Evolutionary conservation across 768 basidiomycete species (phyloP).

Genomic region (Hygrophoropsis aurantiaca): DNA sequence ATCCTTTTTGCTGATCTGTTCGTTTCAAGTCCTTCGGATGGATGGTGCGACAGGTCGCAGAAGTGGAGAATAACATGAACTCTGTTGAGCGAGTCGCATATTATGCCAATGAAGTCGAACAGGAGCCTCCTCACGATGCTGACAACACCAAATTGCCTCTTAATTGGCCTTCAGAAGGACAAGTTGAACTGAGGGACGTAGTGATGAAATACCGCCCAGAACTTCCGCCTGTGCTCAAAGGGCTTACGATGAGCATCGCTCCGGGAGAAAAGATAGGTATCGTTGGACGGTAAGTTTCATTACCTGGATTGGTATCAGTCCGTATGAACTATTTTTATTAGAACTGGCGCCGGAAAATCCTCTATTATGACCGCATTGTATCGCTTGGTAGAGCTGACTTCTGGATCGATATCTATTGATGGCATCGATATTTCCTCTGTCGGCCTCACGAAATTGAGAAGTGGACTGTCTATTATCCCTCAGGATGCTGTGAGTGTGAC

Average conservation of each 20-base stretch:
- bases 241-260: constrained; percentile 65
- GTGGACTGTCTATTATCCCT: constrained; percentile 74
- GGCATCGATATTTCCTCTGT: constrained; percentile 81
- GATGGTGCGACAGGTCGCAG: constrained; percentile 76
- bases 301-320: constrained; percentile 8
- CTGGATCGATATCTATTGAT: constrained; percentile 78
- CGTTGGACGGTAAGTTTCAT: constrained; percentile 55
- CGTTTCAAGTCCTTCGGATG: constrained; percentile 57
- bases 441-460: constrained; percentile 73
- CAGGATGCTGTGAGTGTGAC: constrained; percentile 63
- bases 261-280: constrained; percentile 92
- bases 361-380: constrained; percentile 88
- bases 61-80: constrained; percentile 94
- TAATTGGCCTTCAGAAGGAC: constrained; percentile 75
- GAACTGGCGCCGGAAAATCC: constrained; percentile 87
- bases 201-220: constrained; percentile 83
- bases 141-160: constrained; percentile 56
- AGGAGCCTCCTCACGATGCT: constrained; percentile 73
- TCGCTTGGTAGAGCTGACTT: constrained; percentile 76
- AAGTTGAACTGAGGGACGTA: constrained; percentile 72
- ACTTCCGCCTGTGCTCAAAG: constrained; percentile 86
- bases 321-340: constrained; percentile 13
- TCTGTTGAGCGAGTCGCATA: constrained; percentile 83
- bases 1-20: constrained; percentile 7
- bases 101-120: constrained; percentile 78